phyloP scores from a whole-genome alignment of 2,329 filamentous ascomycete species.

The Paecilomyces sp. region DNA sequence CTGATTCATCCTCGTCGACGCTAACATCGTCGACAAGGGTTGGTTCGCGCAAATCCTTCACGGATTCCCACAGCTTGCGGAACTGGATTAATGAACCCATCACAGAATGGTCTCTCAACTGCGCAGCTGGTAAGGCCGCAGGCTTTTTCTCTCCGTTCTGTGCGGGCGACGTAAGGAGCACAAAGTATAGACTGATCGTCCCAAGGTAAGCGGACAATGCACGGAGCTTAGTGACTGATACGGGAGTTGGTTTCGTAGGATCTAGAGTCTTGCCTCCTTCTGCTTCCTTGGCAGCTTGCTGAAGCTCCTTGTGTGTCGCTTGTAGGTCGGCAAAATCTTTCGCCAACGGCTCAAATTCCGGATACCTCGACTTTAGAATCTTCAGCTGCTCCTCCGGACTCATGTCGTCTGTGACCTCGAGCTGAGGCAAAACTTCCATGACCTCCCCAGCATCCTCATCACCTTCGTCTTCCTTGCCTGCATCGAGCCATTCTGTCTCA shows the following conservation, averaged over 20 bases:
- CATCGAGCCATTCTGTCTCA: constrained; percentile 72
- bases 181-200: constrained; percentile 87
- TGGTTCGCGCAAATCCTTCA: constrained; percentile 56
- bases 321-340: constrained; percentile 73
- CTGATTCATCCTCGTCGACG: constrained; percentile 13
- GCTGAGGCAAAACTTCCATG: constrained; percentile 76
- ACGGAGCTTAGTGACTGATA: constrained; percentile 67
- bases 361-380: constrained; percentile 73
- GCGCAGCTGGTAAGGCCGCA: constrained; percentile 63
- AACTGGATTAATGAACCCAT: constrained; percentile 80
- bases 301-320: constrained; percentile 51
- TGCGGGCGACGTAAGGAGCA: constrained; percentile 75
- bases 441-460: constrained; percentile 54
- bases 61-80: constrained; percentile 70
- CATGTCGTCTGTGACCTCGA: constrained; percentile 77
- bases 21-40: constrained; percentile 28
- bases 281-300: constrained; percentile 52
- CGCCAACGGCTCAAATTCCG: constrained; percentile 81
- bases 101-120: constrained; percentile 81
- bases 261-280: constrained; percentile 28
- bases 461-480: constrained; percentile 39
- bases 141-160: constrained; percentile 48
- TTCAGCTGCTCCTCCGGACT: constrained; percentile 64
- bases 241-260: constrained; percentile 39
- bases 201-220: constrained; percentile 81